Evolutionary conservation across 1,139 yeast species (phyloP).

Genomic region (Suhomyces maxii): DNA sequence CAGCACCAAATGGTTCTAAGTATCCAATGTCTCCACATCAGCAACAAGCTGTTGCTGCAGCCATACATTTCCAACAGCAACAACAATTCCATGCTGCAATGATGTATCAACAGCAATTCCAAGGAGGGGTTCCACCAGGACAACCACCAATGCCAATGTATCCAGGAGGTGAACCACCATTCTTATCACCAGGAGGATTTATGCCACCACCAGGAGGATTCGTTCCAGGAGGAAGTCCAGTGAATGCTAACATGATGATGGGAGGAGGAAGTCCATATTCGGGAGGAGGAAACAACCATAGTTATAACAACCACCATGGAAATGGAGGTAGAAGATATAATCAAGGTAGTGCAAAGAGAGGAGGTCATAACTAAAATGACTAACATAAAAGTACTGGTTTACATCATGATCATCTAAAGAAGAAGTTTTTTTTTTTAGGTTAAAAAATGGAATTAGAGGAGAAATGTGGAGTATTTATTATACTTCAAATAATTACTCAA

Average conservation of each 20-base stretch:
- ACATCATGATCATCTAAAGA: no score
- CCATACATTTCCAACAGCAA: constrained; percentile 31
- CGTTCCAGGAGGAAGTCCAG: constrained; percentile 33
- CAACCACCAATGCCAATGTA: constrained; percentile 39
- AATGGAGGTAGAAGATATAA: constrained; percentile 14
- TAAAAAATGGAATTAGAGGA: no score
- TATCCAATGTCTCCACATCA: constrained; percentile 23
- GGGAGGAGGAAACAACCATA: constrained; percentile 11
- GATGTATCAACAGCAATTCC: constrained; percentile 36
- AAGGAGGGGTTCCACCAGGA: constrained; percentile 32
- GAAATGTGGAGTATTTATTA: no score
- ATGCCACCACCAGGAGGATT: constrained; percentile 34
- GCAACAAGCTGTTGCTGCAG: constrained; percentile 28
- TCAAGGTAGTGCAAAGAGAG: constrained; percentile 13
- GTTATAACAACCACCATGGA: constrained; percentile 12
- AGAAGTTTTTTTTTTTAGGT: no score
- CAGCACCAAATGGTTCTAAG: constrained; percentile 17
- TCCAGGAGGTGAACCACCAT: constrained; percentile 35
- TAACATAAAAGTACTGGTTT: no score
- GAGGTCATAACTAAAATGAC: constrained; percentile 9
- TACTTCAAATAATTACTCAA: no score
- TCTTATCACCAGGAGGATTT: constrained; percentile 41
- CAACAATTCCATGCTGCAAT: constrained; percentile 41
- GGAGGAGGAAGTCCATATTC: constrained; percentile 15
- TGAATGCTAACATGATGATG: constrained; percentile 28